Percentiles rank a stretch among this genome's conserved stretches.
These are phyloP conservation scores for Cyclotella choctawhatcheeana DNA, from an alignment of 108 stramenopile species.

Conservation along the genomic window DNA sequence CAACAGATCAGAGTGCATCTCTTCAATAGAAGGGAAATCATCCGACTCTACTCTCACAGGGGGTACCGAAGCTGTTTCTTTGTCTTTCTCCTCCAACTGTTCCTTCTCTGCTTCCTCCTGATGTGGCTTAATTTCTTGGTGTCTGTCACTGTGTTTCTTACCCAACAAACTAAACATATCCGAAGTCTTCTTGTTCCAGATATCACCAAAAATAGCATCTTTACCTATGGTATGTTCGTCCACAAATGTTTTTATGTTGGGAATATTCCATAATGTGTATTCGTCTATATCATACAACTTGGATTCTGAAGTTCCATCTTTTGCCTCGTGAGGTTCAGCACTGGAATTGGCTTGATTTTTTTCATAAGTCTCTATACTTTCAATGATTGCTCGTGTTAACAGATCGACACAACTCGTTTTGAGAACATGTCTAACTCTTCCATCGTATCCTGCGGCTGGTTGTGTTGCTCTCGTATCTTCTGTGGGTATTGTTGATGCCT, in stretches of 20 bases:
- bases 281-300: slow-evolving; percentile 42
- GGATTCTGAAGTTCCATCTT: slow-evolving; percentile 17
- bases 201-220: slow-evolving; percentile 48
- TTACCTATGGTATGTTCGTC: slow-evolving; percentile 35
- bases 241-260: slow-evolving; percentile 36
- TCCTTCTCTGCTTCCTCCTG: slow-evolving; percentile 11
- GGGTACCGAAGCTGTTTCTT: neutral
- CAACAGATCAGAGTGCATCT: slow-evolving; percentile 7
- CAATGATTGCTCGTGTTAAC: slow-evolving; percentile 37
- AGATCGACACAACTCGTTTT: slow-evolving; percentile 58
- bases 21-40: neutral
- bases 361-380: slow-evolving; percentile 34
- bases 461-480: neutral
- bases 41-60: neutral
- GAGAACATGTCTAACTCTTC: slow-evolving; percentile 59
- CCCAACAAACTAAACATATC: neutral
- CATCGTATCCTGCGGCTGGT: slow-evolving; percentile 52
- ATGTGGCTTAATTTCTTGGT: neutral
- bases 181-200: slow-evolving; percentile 15
- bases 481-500: neutral
- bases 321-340: neutral
- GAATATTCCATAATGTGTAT: slow-evolving; percentile 29
- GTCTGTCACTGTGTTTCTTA: neutral
- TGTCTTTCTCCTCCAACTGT: neutral
- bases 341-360: neutral